These are phyloP conservation scores for Aspergillus aculeatus DNA, from an alignment of 2,329 filamentous ascomycete species.

Conservation along the genomic window DNA sequence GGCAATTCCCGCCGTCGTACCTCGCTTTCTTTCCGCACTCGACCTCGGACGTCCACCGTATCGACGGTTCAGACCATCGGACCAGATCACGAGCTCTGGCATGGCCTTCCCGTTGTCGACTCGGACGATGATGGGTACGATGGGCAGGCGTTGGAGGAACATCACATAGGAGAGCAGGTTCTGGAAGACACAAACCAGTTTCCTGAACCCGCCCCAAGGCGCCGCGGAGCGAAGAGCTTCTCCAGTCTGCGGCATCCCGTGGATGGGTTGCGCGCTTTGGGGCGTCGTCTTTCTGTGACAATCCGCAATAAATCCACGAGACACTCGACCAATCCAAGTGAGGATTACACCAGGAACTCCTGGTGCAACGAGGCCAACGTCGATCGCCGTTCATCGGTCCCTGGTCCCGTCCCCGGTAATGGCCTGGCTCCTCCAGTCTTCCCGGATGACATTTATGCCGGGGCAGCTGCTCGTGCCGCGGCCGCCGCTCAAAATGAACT, in stretches of 20 bases:
- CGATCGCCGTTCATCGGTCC: constrained; percentile 38
- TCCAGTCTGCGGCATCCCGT: constrained; percentile 44
- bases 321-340: constrained; percentile 22
- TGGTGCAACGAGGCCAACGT: constrained; percentile 32
- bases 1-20: constrained; percentile 36
- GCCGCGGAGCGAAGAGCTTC: constrained; percentile 42
- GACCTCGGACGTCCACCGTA: constrained; percentile 38
- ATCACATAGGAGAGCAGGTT: constrained; percentile 8
- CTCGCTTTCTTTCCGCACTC: constrained; percentile 38
- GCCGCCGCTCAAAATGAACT: constrained; percentile 52
- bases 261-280: constrained; percentile 41
- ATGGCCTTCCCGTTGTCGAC: constrained; percentile 24
- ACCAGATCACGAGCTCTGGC: constrained; percentile 25
- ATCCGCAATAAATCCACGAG: constrained; percentile 40
- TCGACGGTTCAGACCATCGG: constrained; percentile 23
- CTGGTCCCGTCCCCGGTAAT: constrained; percentile 36
- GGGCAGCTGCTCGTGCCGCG: constrained; percentile 48
- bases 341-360: constrained; percentile 18
- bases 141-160: constrained; percentile 10
- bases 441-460: constrained; percentile 40
- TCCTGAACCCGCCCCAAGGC: constrained; percentile 31
- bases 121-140: constrained; percentile 21
- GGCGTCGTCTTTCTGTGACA: constrained; percentile 42
- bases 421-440: constrained; percentile 41
- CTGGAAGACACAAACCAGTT: constrained; percentile 36